Percentiles rank a stretch among this genome's conserved stretches.
Conservation (phyloP, 768 basidiomycete species). For the Ramaria rubella region DNA sequence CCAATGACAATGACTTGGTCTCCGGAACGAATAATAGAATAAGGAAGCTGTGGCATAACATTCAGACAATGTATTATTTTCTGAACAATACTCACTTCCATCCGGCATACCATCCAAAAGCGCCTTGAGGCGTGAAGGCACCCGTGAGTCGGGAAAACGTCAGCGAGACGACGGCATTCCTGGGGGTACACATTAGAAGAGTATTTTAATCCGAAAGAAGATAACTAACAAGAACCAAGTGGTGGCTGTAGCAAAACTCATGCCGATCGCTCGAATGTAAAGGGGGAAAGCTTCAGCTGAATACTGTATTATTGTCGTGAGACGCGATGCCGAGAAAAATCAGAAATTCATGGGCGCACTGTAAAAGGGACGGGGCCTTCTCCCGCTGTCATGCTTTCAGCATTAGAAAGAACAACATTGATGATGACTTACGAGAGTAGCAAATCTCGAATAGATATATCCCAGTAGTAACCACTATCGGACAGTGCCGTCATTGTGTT, state of each 20-base stretch:
- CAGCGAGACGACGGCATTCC: constrained; percentile 57
- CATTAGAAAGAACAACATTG: not conserved
- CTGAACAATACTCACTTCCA: constrained; percentile 32
- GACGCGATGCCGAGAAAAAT: not conserved
- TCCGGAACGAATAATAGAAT: constrained; percentile 63
- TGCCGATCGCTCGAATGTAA: constrained; percentile 71
- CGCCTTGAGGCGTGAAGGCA: constrained; percentile 62
- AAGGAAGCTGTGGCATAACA: constrained; percentile 46
- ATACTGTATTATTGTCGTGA: constrained; percentile 33
- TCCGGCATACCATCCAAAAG: constrained; percentile 67
- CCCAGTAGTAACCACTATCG: constrained; percentile 47
- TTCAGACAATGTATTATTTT: not conserved
- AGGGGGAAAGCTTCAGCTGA: constrained; percentile 90
- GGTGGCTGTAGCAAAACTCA: constrained; percentile 61
- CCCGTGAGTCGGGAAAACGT: constrained; percentile 65
- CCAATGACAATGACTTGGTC: constrained; percentile 61
- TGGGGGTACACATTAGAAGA: constrained; percentile 11
- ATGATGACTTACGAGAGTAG: constrained; percentile 44
- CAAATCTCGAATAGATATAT: constrained; percentile 57
- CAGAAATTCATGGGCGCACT: constrained; percentile 6
- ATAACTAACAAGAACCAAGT: constrained; percentile 43
- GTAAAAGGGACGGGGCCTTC: constrained; percentile 76
- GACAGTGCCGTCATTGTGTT: not conserved
- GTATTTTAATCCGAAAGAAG: constrained; percentile 12
- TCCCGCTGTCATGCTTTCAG: constrained; percentile 53